Conservation (phyloP, 2,329 filamentous ascomycete genomes). For the Aquanectria penicillioides region DNA sequence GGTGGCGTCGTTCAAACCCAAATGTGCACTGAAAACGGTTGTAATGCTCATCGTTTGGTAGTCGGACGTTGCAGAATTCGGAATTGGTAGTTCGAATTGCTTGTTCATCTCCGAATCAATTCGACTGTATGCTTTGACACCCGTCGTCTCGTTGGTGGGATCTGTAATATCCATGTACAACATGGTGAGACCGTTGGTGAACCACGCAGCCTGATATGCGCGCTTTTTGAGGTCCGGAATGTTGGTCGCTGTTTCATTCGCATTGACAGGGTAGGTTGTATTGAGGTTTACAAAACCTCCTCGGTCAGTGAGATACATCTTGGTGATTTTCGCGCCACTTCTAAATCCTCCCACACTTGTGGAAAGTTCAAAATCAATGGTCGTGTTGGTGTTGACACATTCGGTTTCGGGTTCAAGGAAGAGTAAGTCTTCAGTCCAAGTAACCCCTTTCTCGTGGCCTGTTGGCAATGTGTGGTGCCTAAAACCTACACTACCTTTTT, state of each 20-base stretch:
- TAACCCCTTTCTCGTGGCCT: conserved; percentile 7
- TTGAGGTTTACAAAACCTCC: conserved; percentile 54
- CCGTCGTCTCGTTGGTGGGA: conserved; percentile 7
- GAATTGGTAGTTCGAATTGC: conserved; percentile 42
- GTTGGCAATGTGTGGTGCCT: conserved; percentile 54
- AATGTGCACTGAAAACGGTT: not conserved
- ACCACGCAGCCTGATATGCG: conserved; percentile 54
- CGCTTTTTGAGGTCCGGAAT: conserved; percentile 31
- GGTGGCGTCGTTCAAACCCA: not conserved
- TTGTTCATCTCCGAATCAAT: conserved; percentile 50
- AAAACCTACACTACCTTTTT: conserved; percentile 53
- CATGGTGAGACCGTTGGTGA: conserved; percentile 52
- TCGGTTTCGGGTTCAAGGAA: conserved; percentile 56
- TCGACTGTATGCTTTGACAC: conserved; percentile 43
- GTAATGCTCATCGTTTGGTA: conserved; percentile 6
- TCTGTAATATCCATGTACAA: conserved; percentile 51
- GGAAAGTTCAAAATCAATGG: conserved; percentile 50
- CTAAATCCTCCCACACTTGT: not conserved
- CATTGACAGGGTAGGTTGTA: conserved; percentile 45
- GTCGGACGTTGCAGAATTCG: not conserved
- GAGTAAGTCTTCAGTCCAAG: conserved; percentile 57
- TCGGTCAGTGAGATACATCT: conserved; percentile 48
- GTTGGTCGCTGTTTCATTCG: conserved; percentile 32
- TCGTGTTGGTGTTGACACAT: conserved; percentile 56
- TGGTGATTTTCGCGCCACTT: not conserved